These are phyloP conservation scores for Neospermospora avenae DNA, from an alignment of 2,329 filamentous ascomycete genomes.

Conservation along the genomic window DNA sequence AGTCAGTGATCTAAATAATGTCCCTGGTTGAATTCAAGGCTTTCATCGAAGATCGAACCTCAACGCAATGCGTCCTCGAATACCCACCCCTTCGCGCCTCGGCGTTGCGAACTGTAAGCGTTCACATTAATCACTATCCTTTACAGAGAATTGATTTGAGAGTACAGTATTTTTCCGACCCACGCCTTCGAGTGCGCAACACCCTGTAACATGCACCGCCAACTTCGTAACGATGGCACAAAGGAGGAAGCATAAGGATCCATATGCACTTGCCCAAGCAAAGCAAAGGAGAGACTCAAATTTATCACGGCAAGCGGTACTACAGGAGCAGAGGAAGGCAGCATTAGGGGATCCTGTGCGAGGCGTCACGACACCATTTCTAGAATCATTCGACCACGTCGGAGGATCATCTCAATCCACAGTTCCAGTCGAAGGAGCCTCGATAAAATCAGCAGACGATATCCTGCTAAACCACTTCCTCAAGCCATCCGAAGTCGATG, in stretches of 20 bases:
- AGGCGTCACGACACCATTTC: slow-evolving; percentile 75
- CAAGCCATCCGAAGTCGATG: slow-evolving; percentile 61
- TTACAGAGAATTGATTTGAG: slow-evolving; percentile 4
- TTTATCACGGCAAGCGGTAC: slow-evolving; percentile 66
- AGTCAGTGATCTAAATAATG: background rate
- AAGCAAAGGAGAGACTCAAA: slow-evolving; percentile 83
- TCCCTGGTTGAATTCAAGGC: too few species aligned
- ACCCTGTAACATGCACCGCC: slow-evolving; percentile 63
- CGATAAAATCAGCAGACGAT: slow-evolving; percentile 44
- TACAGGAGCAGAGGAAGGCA: slow-evolving; percentile 61
- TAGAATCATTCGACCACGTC: slow-evolving; percentile 74
- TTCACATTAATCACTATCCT: background rate
- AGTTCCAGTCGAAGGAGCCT: slow-evolving; percentile 39
- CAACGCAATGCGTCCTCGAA: slow-evolving; percentile 60
- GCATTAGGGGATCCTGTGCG: slow-evolving; percentile 74
- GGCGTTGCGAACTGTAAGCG: slow-evolving; percentile 57
- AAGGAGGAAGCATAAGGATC: slow-evolving; percentile 70
- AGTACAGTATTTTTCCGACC: slow-evolving; percentile 58
- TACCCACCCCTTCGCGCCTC: slow-evolving; percentile 58
- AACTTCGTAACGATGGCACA: slow-evolving; percentile 56
- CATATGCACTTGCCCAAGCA: slow-evolving; percentile 77
- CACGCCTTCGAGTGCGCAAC: slow-evolving; percentile 44
- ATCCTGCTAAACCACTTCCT: slow-evolving; percentile 75
- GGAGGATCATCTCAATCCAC: slow-evolving; percentile 24
- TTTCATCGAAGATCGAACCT: background rate